Evolutionary conservation across 2,329 filamentous ascomycete species (phyloP).

Genomic region (Pseudocercospora fijiensis): DNA sequence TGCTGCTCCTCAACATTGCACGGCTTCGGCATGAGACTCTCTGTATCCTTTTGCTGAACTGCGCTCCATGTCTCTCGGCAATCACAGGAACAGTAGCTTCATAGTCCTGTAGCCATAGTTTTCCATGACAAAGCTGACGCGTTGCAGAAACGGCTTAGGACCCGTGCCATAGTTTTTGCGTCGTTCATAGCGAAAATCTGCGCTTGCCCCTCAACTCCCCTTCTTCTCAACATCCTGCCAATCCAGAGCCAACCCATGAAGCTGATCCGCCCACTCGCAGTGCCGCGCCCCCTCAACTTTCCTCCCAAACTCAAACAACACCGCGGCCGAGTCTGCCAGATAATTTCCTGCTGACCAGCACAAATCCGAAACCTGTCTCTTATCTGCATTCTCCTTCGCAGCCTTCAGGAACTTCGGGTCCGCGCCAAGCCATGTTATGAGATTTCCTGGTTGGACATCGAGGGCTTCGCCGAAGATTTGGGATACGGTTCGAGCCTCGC

Average conservation of each 20-base stretch:
- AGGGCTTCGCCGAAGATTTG: conserved; percentile 11
- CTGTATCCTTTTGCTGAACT: neutral
- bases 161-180: neutral
- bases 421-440: neutral
- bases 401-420: conserved; percentile 9
- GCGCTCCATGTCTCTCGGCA: neutral
- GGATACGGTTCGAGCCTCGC: neutral
- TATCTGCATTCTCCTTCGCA: conserved; percentile 2
- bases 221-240: conserved; percentile 12
- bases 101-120: neutral
- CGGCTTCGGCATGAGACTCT: neutral
- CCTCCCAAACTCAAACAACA: conserved; percentile 22
- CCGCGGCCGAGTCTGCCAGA: conserved; percentile 14
- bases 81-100: neutral
- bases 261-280: conserved; percentile 19
- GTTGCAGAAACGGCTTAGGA: neutral
- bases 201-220: neutral
- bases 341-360: conserved; percentile 10
- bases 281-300: conserved; percentile 17
- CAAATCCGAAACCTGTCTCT: conserved; percentile 6
- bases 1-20: neutral
- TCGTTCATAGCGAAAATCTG: neutral
- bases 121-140: neutral
- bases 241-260: conserved; percentile 12
- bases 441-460: neutral